Conservation (phyloP, 495 filamentous ascomycete species). For the Aspergillus cavernicola region DNA sequence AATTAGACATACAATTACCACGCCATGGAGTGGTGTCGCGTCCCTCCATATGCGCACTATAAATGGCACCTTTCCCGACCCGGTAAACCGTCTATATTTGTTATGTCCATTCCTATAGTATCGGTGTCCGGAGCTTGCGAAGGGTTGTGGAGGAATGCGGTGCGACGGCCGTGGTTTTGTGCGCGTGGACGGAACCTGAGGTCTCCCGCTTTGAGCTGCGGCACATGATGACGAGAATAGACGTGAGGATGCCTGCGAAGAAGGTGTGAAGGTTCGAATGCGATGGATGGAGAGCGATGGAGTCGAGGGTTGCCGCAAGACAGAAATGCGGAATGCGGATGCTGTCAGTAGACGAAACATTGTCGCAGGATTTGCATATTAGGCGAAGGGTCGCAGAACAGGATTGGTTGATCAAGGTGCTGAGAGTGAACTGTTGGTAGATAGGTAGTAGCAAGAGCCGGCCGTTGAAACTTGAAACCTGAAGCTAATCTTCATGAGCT, state of each 20-base stretch:
- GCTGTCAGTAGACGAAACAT: slow-evolving; percentile 19
- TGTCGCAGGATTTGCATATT: not conserved
- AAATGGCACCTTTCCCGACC: slow-evolving; percentile 14
- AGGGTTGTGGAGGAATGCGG: slow-evolving; percentile 9
- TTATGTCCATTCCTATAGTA: slow-evolving; percentile 14
- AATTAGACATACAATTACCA: slow-evolving; percentile 28
- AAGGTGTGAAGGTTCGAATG: not conserved
- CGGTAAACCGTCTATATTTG: slow-evolving; percentile 33
- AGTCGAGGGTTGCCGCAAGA: not conserved
- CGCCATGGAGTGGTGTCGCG: slow-evolving; percentile 31
- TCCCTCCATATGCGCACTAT: slow-evolving; percentile 15
- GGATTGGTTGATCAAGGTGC: not conserved
- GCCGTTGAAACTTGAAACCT: too few relatives aligned
- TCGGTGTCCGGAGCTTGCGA: slow-evolving; percentile 16
- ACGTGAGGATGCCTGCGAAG: slow-evolving; percentile 3
- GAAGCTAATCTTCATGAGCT: too few relatives aligned
- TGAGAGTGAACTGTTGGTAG: not conserved
- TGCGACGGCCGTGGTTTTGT: slow-evolving; percentile 3
- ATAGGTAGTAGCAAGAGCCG: too few relatives aligned
- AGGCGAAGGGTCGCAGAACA: too few relatives aligned
- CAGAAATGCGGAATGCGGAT: slow-evolving; percentile 4
- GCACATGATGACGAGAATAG: not conserved
- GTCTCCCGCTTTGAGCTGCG: not conserved
- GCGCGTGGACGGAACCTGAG: not conserved
- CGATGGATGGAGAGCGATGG: not conserved